These are phyloP conservation scores for Singerocomus rubriflavus DNA, from an alignment of 1,284 basidiomycete species.

Conservation along the genomic window DNA sequence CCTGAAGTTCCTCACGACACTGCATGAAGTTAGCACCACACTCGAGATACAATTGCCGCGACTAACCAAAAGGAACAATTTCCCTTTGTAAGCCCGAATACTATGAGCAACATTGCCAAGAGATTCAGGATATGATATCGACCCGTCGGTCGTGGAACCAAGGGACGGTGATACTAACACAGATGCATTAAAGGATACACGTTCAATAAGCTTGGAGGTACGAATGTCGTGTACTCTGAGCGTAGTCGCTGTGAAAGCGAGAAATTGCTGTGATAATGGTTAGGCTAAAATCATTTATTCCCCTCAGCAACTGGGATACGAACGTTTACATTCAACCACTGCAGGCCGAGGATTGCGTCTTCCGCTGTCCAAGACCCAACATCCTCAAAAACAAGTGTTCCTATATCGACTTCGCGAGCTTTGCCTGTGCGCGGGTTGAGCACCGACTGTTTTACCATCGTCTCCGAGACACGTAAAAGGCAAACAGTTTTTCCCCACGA, in stretches of 20 bases:
- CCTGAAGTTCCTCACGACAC: constrained; percentile 69
- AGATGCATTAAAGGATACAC: constrained; percentile 53
- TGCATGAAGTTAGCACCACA: constrained; percentile 29
- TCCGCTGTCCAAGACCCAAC: constrained; percentile 53
- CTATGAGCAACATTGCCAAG: constrained; percentile 66
- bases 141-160: constrained; percentile 44
- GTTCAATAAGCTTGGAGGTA: constrained; percentile 54
- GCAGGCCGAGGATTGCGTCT: constrained; percentile 60
- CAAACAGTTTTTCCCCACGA: constrained; percentile 74
- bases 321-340: constrained; percentile 77
- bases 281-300: constrained; percentile 6
- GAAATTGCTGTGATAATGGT: constrained; percentile 50
- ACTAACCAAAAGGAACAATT: constrained; percentile 86
- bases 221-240: constrained; percentile 73
- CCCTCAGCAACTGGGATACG: constrained; percentile 38
- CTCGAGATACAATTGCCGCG: neutral
- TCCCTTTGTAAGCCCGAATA: constrained; percentile 82
- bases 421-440: constrained; percentile 61
- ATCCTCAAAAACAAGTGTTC: constrained; percentile 59
- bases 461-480: constrained; percentile 66
- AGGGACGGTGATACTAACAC: constrained; percentile 55
- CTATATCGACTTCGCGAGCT: constrained; percentile 54
- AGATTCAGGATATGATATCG: constrained; percentile 47
- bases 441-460: constrained; percentile 48
- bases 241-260: constrained; percentile 53